Conservation (phyloP, 345 rosid species). For the Syzygium grande region DNA sequence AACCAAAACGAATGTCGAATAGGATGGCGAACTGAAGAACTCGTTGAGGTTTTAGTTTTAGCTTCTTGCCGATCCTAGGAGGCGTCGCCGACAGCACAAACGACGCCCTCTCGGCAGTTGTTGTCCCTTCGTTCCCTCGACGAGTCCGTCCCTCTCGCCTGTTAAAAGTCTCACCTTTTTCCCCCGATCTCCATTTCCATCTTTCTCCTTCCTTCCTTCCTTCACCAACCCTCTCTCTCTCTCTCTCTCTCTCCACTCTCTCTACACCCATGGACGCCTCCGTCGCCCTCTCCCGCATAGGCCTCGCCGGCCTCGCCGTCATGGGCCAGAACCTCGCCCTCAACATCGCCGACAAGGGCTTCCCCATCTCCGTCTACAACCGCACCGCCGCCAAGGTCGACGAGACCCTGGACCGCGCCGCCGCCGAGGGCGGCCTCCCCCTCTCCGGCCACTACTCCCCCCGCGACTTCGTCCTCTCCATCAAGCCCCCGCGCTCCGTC, state of each 20-base stretch:
- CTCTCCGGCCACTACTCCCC: slow-evolving; percentile 68
- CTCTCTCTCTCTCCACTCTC: background rate
- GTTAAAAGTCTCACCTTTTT: background rate
- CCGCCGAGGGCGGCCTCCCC: slow-evolving; percentile 62
- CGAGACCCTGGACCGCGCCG: slow-evolving; percentile 73
- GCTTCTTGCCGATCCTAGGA: background rate
- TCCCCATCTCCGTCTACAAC: slow-evolving; percentile 92
- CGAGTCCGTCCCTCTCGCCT: slow-evolving; percentile 47
- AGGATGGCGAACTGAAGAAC: background rate
- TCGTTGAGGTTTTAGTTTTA: no score
- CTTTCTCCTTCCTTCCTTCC: background rate
- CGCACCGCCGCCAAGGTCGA: slow-evolving; percentile 86
- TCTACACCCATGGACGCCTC: slow-evolving; percentile 47
- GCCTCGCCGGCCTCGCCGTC: slow-evolving; percentile 94
- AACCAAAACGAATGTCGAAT: background rate
- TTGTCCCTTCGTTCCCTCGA: slow-evolving; percentile 56
- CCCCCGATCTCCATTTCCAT: background rate
- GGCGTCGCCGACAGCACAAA: background rate
- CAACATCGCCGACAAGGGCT: slow-evolving; percentile 89
- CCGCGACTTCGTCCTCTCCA: slow-evolving; percentile 84
- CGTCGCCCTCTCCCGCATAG: slow-evolving; percentile 64
- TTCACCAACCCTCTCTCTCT: background rate
- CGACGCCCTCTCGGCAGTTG: background rate
- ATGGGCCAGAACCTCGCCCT: slow-evolving; percentile 97
- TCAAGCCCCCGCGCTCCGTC: slow-evolving; percentile 81